A percentile compares a stretch with the other conserved stretches of the same genome.
Evolutionary conservation across 805 yeast genomes (phyloP).

Genomic region (Suhomyces xylopsoci): DNA sequence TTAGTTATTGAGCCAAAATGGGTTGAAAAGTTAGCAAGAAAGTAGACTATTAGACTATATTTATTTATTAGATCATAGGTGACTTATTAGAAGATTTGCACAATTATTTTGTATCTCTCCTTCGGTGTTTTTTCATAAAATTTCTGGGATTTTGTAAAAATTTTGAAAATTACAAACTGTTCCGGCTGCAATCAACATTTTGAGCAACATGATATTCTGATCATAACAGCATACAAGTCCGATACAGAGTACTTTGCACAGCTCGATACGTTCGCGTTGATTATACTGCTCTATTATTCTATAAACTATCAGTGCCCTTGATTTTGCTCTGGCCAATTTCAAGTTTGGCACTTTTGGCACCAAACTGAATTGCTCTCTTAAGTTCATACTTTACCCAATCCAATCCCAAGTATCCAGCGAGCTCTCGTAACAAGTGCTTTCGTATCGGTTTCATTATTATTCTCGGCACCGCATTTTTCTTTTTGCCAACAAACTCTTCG

Average conservation of each 20-base stretch:
- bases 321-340: conserved; percentile 72
- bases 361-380: conserved; percentile 95
- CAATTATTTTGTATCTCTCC: background rate
- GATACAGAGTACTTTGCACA: too few relatives aligned
- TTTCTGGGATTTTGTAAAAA: background rate
- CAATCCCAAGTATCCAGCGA: conserved; percentile 55
- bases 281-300: background rate
- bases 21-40: conserved; percentile 26
- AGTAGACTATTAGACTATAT: background rate
- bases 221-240: too few relatives aligned
- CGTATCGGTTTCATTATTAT: conserved; percentile 22
- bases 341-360: conserved; percentile 93
- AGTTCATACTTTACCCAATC: conserved; percentile 64
- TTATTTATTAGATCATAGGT: background rate
- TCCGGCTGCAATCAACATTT: too few relatives aligned
- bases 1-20: conserved; percentile 42
- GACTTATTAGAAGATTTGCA: background rate
- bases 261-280: background rate
- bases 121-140: background rate
- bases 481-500: conserved; percentile 17
- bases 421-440: conserved; percentile 58
- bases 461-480: conserved; percentile 22
- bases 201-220: background rate
- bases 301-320: conserved; percentile 63
- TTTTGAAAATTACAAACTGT: too few relatives aligned